These are phyloP conservation scores for Boletus patriciae DNA, from an alignment of 768 basidiomycete species.

Conservation along the genomic window DNA sequence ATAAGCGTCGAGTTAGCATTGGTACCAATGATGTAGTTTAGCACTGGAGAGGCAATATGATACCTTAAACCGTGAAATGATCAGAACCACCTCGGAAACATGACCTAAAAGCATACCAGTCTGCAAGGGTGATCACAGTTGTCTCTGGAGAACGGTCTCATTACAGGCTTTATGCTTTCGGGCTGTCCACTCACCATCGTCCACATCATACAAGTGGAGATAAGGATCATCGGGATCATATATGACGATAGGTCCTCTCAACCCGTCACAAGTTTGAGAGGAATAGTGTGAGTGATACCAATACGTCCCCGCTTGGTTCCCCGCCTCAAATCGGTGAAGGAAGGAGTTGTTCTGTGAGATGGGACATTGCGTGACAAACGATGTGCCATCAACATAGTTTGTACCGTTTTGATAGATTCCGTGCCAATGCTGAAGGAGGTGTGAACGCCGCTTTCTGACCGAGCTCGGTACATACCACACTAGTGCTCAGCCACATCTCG, in stretches of 20 bases:
- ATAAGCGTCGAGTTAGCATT: constrained; percentile 28
- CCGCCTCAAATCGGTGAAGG: constrained; percentile 19
- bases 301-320: constrained; percentile 29
- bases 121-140: constrained; percentile 27
- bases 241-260: constrained; percentile 41
- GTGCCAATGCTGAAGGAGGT: constrained; percentile 51
- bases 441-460: neutral
- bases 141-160: constrained; percentile 14
- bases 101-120: constrained; percentile 19
- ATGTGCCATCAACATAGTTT: constrained; percentile 46
- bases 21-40: constrained; percentile 19
- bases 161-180: neutral
- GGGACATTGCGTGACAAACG: constrained; percentile 39
- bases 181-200: constrained; percentile 36
- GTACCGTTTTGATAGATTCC: constrained; percentile 47
- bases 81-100: neutral
- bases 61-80: constrained; percentile 17
- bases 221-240: constrained; percentile 45
- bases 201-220: constrained; percentile 41
- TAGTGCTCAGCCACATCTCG: constrained; percentile 51
- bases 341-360: constrained; percentile 27
- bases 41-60: constrained; percentile 17
- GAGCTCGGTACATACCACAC: constrained; percentile 34
- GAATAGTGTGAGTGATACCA: constrained; percentile 42
- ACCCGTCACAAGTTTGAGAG: constrained; percentile 42